Conservation (phyloP, 2,329 filamentous ascomycete species). For the Magnaporthales sp. region DNA sequence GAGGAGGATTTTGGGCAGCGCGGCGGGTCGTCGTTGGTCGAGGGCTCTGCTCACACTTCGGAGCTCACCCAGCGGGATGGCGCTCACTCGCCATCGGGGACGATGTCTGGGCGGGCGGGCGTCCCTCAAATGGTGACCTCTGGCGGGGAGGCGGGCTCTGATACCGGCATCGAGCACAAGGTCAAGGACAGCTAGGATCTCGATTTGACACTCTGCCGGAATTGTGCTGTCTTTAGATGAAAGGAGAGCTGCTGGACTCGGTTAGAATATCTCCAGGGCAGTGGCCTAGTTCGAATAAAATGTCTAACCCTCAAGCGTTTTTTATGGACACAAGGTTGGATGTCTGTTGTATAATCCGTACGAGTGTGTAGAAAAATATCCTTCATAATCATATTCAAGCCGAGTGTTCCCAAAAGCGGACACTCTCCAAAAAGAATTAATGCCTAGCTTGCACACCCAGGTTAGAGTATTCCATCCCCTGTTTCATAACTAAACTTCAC, state of each 20-base stretch:
- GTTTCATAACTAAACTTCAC: too few relatives aligned
- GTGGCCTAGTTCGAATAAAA: background rate
- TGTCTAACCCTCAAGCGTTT: background rate
- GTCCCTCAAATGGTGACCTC: background rate
- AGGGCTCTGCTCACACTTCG: background rate
- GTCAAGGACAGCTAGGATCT: background rate
- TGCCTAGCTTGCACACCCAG: too few relatives aligned
- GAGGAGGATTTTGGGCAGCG: conserved; percentile 55
- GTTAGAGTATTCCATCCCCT: too few relatives aligned
- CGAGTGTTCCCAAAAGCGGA: too few relatives aligned
- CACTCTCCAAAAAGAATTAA: too few relatives aligned
- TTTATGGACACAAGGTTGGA: background rate
- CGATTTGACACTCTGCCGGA: background rate
- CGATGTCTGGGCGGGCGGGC: too few relatives aligned
- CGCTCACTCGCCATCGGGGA: background rate
- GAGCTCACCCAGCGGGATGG: background rate
- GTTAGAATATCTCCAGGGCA: too few relatives aligned
- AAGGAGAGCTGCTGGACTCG: background rate
- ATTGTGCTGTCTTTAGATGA: background rate
- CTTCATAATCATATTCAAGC: too few relatives aligned
- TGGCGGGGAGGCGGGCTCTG: background rate
- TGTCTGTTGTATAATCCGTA: background rate
- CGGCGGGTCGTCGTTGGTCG: conserved; percentile 7
- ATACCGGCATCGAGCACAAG: background rate
- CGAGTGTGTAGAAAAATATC: too few relatives aligned